These are phyloP conservation scores for Babesia bigemina DNA, from an alignment of 169 alveolate species.

Conservation along the genomic window DNA sequence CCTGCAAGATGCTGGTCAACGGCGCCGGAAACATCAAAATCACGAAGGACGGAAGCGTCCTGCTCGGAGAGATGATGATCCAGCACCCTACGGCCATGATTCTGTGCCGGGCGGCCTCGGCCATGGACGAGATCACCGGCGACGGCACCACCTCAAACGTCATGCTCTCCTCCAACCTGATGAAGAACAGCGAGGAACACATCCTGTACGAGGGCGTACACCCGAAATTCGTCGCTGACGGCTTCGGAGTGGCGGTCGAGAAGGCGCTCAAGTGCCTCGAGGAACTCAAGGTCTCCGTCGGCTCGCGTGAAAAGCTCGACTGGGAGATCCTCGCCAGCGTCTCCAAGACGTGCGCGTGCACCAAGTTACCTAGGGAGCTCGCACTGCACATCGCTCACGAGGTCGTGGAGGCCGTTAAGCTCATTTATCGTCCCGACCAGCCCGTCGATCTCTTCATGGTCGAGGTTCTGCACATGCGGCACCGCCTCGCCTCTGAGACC, in stretches of 20 bases:
- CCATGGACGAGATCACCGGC: slow-evolving; percentile 98
- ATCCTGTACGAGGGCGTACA: slow-evolving; percentile 92
- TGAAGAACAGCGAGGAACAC: slow-evolving; percentile 79
- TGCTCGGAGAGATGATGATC: slow-evolving; percentile 97
- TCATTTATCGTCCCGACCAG: slow-evolving; percentile 65
- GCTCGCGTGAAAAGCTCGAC: slow-evolving; percentile 63
- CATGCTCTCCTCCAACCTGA: slow-evolving; percentile 93
- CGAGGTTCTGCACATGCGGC: slow-evolving; percentile 97
- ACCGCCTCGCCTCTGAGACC: slow-evolving; percentile 94
- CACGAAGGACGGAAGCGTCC: slow-evolving; percentile 96
- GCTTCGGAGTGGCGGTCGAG: slow-evolving; percentile 92
- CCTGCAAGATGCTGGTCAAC: slow-evolving; percentile 98
- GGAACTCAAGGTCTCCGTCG: slow-evolving; percentile 68
- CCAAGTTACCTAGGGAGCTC: slow-evolving; percentile 89
- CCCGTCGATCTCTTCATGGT: slow-evolving; percentile 96
- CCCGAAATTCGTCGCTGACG: slow-evolving; percentile 96
- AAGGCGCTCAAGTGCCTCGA: slow-evolving; percentile 89
- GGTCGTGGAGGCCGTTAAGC: slow-evolving; percentile 91
- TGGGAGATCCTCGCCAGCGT: slow-evolving; percentile 90
- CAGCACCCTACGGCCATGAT: slow-evolving; percentile 99
- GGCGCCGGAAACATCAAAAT: slow-evolving; percentile 93
- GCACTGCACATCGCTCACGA: slow-evolving; percentile 95
- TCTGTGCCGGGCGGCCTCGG: slow-evolving; percentile 98
- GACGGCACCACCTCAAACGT: slow-evolving; percentile 98
- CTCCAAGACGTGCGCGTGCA: slow-evolving; percentile 92